phyloP scores from a whole-genome alignment of 441 rosid species.

The Croton laevigatus region DNA sequence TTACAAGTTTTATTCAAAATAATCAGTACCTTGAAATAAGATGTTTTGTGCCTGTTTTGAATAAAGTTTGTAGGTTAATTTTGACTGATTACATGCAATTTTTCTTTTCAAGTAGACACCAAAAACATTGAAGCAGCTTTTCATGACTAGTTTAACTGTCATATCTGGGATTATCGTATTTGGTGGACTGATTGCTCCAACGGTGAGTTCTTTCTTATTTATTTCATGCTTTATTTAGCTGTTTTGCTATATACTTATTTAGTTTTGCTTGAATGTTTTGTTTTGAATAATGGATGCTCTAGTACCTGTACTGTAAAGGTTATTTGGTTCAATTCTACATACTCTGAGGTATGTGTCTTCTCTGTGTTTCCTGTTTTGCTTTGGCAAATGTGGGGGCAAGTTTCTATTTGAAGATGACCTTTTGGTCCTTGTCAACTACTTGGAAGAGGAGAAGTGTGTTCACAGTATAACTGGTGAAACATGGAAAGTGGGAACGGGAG shows the following conservation, averaged over 20 bases:
- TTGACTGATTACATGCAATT: slow-evolving; percentile 13
- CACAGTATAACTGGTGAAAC: neutral
- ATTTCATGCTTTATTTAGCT: neutral
- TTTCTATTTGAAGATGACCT: neutral
- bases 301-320: neutral
- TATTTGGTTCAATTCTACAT: neutral
- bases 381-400: neutral
- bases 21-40: no score
- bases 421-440: neutral
- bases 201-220: slow-evolving; percentile 40
- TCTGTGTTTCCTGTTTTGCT: neutral
- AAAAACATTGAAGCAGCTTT: slow-evolving; percentile 79
- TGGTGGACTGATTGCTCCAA: slow-evolving; percentile 94
- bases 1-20: neutral
- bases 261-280: neutral
- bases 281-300: neutral
- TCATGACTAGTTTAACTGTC: slow-evolving; percentile 65
- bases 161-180: slow-evolving; percentile 72
- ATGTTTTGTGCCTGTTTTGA: no score
- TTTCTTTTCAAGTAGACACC: slow-evolving; percentile 53
- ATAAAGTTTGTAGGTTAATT: neutral
- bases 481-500: neutral
- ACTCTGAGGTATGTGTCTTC: neutral
- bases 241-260: neutral
- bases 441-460: neutral